Base-by-base conservation (phyloP, 2,329 filamentous ascomycete species). In the Fusarium kyushuense region DNA sequence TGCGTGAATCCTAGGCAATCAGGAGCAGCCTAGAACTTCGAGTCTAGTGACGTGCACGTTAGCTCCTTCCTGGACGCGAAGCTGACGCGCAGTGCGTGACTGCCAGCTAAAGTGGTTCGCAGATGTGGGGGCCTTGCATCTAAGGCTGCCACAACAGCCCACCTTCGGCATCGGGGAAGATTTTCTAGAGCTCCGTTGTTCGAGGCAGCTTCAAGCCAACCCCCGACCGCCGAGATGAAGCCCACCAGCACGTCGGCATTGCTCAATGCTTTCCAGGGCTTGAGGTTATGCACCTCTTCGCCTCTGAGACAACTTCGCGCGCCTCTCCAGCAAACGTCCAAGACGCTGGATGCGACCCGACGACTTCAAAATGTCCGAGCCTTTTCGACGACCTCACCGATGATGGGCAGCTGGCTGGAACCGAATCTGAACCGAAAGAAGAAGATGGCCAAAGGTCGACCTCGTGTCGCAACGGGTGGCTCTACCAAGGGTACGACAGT, bases 401-500 rank as follows among this genome's bases (percentile, higher is more conserved):
- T 81, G 76, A 67, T 84, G 77, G 87, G 87, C 70, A 91, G 88
- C 76, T 98, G 94, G 94, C 91, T 98, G 47, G 87, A 92, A 59
- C 95, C 95, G 33, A 91, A 88, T 74, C 81, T 88, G 66, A 80
- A 90, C 73, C 89, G 92, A 69, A 94, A 93, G 77, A 91, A 89
- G 76, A 93, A 92, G 79, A 97, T 96, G 84, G 94, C 94, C 72
- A 97, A 97, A 82, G 96, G 95, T 38, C 89, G 94, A 3, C 91
- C 92, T 49, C 89, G 93, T 73, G 94, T 98, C 48, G 88, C 92
- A 25, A 99, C 94, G 0, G 96, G 96, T 65, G 96, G 96, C 64
- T 96, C 92, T 56, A 90, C 87, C 35, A 94, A 96, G 78, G 96
- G 96, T 72, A 99, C 96, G 35, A 98, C 95, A 0, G 92, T 99